Evolutionary conservation across 2,329 filamentous ascomycete genomes (phyloP).

Genomic region (Diaporthe citrichinensis): DNA sequence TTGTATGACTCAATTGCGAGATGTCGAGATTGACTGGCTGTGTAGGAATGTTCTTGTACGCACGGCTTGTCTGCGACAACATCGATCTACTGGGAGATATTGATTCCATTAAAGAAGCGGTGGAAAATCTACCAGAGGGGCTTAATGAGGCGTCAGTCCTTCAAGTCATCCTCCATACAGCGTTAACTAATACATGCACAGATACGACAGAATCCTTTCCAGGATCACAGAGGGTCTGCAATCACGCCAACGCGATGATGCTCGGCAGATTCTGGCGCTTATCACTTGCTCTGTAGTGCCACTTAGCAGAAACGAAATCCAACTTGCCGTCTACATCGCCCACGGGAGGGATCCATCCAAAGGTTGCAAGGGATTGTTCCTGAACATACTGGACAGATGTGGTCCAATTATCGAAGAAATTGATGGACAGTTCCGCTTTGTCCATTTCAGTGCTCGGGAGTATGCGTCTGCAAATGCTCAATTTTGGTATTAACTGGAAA

Average conservation of each 20-base stretch:
- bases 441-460: conserved; percentile 1
- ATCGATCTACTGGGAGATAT: not conserved
- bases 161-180: accelerated
- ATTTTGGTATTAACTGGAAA: not conserved
- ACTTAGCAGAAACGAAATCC: not conserved
- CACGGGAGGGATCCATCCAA: not conserved
- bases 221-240: not conserved
- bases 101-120: not conserved
- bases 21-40: not conserved
- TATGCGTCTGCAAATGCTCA: not conserved
- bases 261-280: not conserved
- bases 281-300: not conserved
- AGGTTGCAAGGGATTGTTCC: not conserved
- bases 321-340: not conserved
- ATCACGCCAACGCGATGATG: not conserved
- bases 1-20: no score
- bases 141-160: not conserved
- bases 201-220: not conserved
- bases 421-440: not conserved
- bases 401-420: not conserved
- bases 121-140: not conserved
- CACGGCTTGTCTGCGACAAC: not conserved
- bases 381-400: not conserved
- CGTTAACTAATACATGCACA: not conserved
- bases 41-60: not conserved